These are phyloP conservation scores for Aureobasidium sp. DNA, from an alignment of 2,329 filamentous ascomycete genomes.

Conservation along the genomic window DNA sequence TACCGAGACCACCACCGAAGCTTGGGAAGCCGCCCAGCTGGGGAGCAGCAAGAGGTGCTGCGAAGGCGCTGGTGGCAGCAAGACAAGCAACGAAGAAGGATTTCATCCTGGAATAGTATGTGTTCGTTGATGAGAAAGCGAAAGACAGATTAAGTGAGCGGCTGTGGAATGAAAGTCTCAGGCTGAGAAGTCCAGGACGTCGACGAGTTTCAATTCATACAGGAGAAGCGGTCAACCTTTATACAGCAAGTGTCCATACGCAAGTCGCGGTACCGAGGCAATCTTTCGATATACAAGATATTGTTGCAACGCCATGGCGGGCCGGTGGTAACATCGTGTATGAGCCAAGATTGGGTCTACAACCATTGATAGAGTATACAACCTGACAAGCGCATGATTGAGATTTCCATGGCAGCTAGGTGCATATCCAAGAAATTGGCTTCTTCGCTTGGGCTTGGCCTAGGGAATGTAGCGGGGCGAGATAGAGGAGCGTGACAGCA, in stretches of 20 bases:
- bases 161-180: background rate
- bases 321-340: background rate
- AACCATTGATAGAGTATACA: background rate
- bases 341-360: background rate
- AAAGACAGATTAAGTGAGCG: background rate
- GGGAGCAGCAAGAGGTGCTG: constrained; percentile 1
- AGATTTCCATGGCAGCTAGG: background rate
- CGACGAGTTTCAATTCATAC: background rate
- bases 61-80: background rate
- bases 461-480: background rate
- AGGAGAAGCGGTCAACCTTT: background rate
- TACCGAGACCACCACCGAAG: background rate
- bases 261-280: background rate
- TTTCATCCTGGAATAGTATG: background rate
- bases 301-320: background rate
- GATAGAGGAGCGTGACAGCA: background rate
- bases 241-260: background rate
- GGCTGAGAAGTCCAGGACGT: background rate
- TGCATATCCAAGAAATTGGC: constrained; percentile 8
- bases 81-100: constrained; percentile 3
- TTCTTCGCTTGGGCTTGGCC: background rate
- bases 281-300: background rate
- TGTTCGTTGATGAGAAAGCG: background rate
- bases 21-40: background rate
- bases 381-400: background rate